Evolutionary conservation across 495 filamentous ascomycete species (phyloP).

Genomic region (Hapsidospora chrysogenum): DNA sequence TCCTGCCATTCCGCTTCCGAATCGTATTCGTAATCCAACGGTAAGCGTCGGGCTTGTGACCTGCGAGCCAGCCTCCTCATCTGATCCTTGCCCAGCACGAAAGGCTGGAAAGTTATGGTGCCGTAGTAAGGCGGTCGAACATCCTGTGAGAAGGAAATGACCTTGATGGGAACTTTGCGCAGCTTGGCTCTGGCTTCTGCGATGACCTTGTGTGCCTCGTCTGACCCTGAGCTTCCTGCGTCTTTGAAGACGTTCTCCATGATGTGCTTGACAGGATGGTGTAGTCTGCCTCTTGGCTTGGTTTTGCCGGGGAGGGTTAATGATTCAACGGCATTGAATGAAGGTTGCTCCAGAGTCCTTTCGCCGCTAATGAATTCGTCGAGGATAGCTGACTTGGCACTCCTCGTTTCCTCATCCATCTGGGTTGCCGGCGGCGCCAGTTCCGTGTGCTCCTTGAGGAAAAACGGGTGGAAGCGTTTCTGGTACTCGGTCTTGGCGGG

Average conservation of each 20-base stretch:
- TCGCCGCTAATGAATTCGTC: slow-evolving; percentile 23
- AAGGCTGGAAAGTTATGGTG: slow-evolving; percentile 49
- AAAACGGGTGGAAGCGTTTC: slow-evolving; percentile 61
- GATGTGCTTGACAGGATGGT: slow-evolving; percentile 46
- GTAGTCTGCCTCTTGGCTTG: slow-evolving; percentile 29
- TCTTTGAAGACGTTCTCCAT: slow-evolving; percentile 26
- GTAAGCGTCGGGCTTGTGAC: slow-evolving; percentile 48
- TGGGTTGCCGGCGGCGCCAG: slow-evolving; percentile 36
- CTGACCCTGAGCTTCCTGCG: slow-evolving; percentile 8
- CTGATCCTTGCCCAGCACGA: slow-evolving; percentile 15
- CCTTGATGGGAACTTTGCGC: slow-evolving; percentile 51
- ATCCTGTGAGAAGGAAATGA: slow-evolving; percentile 69
- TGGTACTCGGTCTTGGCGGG: slow-evolving; percentile 39
- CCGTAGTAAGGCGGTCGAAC: slow-evolving; percentile 83
- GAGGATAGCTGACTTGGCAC: slow-evolving; percentile 31
- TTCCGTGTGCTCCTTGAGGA: slow-evolving; percentile 46
- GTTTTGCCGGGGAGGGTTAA: slow-evolving; percentile 41
- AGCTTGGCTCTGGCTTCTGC: slow-evolving; percentile 34
- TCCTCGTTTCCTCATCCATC: slow-evolving; percentile 36
- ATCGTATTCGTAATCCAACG: slow-evolving; percentile 86
- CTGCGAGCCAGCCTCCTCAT: slow-evolving; percentile 48
- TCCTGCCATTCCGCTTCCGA: slow-evolving; percentile 78
- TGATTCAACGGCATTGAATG: slow-evolving; percentile 36
- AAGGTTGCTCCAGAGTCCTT: neutral
- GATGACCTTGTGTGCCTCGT: slow-evolving; percentile 16